Percentiles rank a stretch among this genome's conserved stretches.
phyloP scores from a whole-genome alignment of 305 asterid species.

The Fraxinus angustifolia region DNA sequence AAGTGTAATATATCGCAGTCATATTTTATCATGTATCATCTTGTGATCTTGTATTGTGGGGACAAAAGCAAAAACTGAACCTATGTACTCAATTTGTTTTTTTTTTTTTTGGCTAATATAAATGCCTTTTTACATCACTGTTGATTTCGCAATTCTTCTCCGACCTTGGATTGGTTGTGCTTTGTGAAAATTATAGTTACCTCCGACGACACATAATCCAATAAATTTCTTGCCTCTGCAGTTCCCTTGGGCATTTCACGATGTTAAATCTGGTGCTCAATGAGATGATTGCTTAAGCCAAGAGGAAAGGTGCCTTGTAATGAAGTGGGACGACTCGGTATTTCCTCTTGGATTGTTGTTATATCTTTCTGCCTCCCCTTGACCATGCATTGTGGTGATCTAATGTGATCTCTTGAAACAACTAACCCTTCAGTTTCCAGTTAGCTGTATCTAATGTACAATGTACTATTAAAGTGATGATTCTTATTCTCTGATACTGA shows the following conservation, averaged over 20 bases:
- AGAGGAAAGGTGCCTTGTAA: neutral
- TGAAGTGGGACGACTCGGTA: neutral
- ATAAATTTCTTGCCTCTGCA: neutral
- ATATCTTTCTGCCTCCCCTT: neutral
- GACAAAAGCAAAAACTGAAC: neutral
- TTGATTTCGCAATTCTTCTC: neutral
- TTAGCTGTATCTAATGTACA: slow-evolving; percentile 1
- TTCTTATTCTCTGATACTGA: neutral
- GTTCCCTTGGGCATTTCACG: neutral
- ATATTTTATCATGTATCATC: neutral
- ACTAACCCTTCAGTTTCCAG: neutral
- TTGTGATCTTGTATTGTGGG: neutral
- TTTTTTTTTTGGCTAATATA: neutral
- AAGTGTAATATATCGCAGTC: neutral
- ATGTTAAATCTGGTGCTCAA: neutral
- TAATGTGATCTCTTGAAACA: neutral
- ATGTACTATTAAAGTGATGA: neutral
- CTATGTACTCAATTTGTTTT: neutral
- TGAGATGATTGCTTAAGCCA: neutral
- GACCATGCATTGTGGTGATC: neutral
- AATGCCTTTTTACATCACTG: neutral
- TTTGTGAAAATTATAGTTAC: neutral
- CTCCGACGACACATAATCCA: neutral
- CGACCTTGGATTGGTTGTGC: neutral
- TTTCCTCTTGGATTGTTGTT: neutral